Evolutionary conservation across 495 filamentous ascomycete species (phyloP).

Genomic region (Aspergillus taichungensis): DNA sequence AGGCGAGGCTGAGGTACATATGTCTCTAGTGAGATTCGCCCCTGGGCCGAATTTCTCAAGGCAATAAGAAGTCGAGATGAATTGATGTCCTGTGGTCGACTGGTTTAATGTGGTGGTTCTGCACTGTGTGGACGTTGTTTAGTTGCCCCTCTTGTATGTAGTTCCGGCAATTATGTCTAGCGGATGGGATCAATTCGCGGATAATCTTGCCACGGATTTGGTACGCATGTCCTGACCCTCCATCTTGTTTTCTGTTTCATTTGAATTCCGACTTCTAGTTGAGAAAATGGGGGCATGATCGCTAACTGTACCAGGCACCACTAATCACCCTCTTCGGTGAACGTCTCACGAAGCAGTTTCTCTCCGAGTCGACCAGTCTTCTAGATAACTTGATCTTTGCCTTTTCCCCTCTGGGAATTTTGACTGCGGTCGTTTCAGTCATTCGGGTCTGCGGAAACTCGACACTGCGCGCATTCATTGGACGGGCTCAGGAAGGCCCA

Average conservation of each 20-base stretch:
- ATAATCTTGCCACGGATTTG: conserved; percentile 44
- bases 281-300: not conserved
- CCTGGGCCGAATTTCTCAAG: not conserved
- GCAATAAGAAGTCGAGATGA: not conserved
- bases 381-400: conserved; percentile 48
- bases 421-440: conserved; percentile 44
- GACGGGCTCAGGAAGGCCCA: conserved; percentile 37
- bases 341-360: conserved; percentile 47
- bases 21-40: no score
- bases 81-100: not conserved
- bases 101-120: not conserved
- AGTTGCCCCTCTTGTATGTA: conserved; percentile 11
- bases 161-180: conserved; percentile 14
- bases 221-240: conserved; percentile 12
- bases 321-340: conserved; percentile 50
- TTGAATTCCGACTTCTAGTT: not conserved
- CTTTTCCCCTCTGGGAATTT: conserved; percentile 44
- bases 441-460: conserved; percentile 45
- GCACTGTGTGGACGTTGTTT: not conserved
- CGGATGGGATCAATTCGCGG: conserved; percentile 42
- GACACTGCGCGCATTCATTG: conserved; percentile 45
- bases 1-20: not conserved
- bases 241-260: not conserved
- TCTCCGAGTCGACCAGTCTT: conserved; percentile 41
- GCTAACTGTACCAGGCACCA: conserved; percentile 23